Conservation (phyloP, 1,284 basidiomycete genomes). For the Leccinum glutinopallens region DNA sequence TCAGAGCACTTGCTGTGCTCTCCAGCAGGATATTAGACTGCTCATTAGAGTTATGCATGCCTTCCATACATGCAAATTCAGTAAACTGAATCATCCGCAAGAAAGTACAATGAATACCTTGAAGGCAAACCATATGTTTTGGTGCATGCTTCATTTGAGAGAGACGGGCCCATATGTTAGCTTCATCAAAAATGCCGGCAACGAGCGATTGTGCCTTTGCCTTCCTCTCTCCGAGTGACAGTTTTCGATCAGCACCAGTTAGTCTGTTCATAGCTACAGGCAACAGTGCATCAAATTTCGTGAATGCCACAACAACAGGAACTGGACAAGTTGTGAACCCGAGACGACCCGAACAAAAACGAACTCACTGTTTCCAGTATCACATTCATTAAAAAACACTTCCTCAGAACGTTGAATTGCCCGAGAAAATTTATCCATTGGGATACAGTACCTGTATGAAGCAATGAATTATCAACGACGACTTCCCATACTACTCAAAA, state of each 20-base stretch:
- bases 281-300: neutral
- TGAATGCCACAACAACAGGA: neutral
- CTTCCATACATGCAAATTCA: neutral
- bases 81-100: neutral
- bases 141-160: neutral
- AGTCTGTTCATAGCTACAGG: neutral
- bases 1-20: neutral
- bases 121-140: neutral
- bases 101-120: neutral
- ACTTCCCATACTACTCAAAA: neutral
- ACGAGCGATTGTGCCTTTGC: neutral
- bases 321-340: neutral
- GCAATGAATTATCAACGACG: neutral
- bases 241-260: neutral
- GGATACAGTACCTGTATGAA: neutral
- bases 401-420: neutral
- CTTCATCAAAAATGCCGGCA: neutral
- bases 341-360: neutral
- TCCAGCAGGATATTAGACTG: neutral
- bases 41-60: neutral
- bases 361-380: neutral
- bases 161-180: neutral
- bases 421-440: neutral
- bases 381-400: neutral
- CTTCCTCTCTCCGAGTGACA: neutral